Base-by-base conservation (phyloP, 345 rosid species). In the Acer negundo region DNA sequence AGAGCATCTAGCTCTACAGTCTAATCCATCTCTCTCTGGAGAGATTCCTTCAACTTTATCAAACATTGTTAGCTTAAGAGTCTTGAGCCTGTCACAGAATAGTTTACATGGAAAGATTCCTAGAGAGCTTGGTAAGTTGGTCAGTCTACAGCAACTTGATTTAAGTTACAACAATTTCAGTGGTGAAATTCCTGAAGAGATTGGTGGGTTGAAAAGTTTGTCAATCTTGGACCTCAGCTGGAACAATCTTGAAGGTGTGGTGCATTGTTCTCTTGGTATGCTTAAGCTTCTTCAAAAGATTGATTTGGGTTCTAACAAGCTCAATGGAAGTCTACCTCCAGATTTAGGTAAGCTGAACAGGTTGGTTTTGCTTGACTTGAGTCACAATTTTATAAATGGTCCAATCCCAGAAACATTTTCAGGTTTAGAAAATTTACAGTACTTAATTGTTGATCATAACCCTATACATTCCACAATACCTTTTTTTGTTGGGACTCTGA, bases 361-460 rank as follows among this genome's bases (percentile, higher is more conserved):
- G 79, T 79, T 85, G 67, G 86, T 84, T 20, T 84, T 87, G 78
- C 87, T 87, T 65, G 90, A 87, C 68, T 61, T 87, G 42, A 85
- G 83, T 74, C 85, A 84, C 35, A 87, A 85, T 68, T 74, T 65
- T 31, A 71, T 85, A 49, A 75, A 31, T 62, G 90, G 88, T 19
- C 87, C 88, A 80, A 74, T 87, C 12, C 90, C 90, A 38, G 80
- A 69, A 58, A 75, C 80, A 8, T 72, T 87, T 24, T 74, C 90
- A 62, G 82, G 87, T 12, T 82, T 87, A 22, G 66, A 78, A 2
- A 80, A 83, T 61, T 42, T 87, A 55, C 78, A 87, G 67, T 80
- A 85, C 83, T 67, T 83, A 13, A 74, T 80, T 13, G 23, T 82
- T 44, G 80, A 85, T 63, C 82, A 76, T 53, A 87, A 85, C 59